phyloP scores from a whole-genome alignment of 768 basidiomycete species.

The Hypsizygus marmoreus region DNA sequence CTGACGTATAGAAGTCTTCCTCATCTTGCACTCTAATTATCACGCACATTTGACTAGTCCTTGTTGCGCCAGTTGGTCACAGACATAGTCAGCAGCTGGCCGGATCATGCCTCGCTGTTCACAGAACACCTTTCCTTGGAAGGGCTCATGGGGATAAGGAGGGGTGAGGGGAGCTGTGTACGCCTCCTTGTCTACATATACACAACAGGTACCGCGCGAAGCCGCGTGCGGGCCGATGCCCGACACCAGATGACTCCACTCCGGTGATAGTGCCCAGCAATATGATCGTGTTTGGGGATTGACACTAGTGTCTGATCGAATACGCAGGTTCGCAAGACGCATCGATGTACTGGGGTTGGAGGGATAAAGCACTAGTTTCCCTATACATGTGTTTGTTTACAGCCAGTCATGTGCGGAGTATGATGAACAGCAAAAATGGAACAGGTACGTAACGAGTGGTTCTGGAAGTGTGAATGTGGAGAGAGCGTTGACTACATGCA shows the following conservation, averaged over 20 bases:
- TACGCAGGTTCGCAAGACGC: not conserved
- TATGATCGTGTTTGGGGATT: not conserved
- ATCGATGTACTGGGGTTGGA: not conserved
- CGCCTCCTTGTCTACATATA: slow-evolving; percentile 2
- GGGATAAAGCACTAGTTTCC: not conserved
- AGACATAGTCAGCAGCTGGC: no score
- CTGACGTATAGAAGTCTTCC: no score
- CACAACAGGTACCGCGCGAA: not conserved
- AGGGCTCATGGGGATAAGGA: not conserved
- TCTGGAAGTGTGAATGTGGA: not conserved
- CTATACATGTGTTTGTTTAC: not conserved
- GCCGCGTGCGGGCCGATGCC: slow-evolving; percentile 7
- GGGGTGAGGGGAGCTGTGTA: not conserved
- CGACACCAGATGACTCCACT: slow-evolving; percentile 9
- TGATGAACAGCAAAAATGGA: not conserved
- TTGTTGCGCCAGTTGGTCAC: no score
- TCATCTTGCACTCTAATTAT: no score
- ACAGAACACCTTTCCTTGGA: no score
- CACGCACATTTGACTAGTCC: no score
- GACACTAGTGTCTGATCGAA: not conserved
- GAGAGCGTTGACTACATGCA: not conserved
- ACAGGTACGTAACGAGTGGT: slow-evolving; percentile 2
- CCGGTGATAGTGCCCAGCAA: not conserved
- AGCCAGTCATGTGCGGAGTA: not conserved
- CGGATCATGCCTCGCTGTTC: no score